These are phyloP conservation scores for Botrytis squamosa DNA, from an alignment of 2,329 filamentous ascomycete species.

Conservation along the genomic window DNA sequence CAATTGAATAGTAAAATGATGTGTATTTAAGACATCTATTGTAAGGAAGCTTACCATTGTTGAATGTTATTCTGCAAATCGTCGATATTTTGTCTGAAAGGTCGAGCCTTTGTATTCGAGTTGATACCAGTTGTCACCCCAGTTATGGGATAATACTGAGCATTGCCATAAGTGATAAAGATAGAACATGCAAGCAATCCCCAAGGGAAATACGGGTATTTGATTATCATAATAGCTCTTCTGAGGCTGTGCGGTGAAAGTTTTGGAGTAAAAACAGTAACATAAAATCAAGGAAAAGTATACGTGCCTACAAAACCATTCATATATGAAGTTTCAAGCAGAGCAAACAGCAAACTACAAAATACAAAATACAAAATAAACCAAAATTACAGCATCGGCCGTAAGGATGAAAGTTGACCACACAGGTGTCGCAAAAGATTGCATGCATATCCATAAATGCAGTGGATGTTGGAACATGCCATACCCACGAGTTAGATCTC, in stretches of 20 bases:
- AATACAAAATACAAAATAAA: not conserved
- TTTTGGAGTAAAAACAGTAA: not conserved
- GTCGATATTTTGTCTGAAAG: slow-evolving; percentile 30
- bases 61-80: slow-evolving; percentile 30
- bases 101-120: slow-evolving; percentile 25
- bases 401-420: not conserved
- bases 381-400: not conserved
- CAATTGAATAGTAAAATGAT: not conserved
- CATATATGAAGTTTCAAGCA: not conserved
- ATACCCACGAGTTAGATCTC: slow-evolving; percentile 14
- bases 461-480: slow-evolving; percentile 10
- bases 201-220: not conserved
- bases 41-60: slow-evolving; percentile 7
- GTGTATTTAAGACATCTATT: slow-evolving; percentile 23
- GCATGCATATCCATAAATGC: not conserved
- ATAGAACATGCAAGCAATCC: not conserved
- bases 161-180: not conserved
- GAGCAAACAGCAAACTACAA: not conserved
- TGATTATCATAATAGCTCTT: slow-evolving; percentile 2
- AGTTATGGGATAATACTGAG: slow-evolving; percentile 22
- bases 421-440: not conserved
- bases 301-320: not conserved
- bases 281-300: not conserved
- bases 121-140: slow-evolving; percentile 31
- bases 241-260: not conserved